These are phyloP conservation scores for Wallemia ichthyophaga DNA, from an alignment of 1,284 basidiomycete genomes.

Conservation along the genomic window DNA sequence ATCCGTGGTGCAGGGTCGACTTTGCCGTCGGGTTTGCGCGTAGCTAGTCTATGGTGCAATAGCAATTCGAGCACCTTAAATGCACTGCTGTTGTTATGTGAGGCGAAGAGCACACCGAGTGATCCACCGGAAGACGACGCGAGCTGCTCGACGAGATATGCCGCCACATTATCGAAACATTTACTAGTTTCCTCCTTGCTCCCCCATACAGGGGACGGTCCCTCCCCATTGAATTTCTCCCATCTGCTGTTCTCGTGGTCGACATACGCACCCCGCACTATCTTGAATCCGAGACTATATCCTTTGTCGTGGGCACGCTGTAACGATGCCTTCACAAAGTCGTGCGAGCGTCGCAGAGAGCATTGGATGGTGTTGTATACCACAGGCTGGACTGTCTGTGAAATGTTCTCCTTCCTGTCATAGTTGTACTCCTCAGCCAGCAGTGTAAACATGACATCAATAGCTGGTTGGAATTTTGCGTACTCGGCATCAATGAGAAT, in stretches of 20 bases:
- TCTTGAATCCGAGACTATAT: constrained; percentile 16
- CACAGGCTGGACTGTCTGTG: constrained; percentile 4
- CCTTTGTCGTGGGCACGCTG: constrained; percentile 9
- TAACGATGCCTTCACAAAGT: constrained; percentile 1
- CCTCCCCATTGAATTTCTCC: constrained; percentile 1
- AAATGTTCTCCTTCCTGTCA: not conserved
- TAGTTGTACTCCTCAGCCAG: constrained; percentile 10
- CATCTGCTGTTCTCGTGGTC: constrained; percentile 12
- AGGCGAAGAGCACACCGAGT: constrained; percentile 8
- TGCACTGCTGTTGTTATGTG: constrained; percentile 10
- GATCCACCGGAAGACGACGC: constrained; percentile 1
- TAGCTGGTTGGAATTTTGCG: constrained; percentile 10
- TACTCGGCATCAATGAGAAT: constrained; percentile 12
- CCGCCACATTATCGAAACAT: constrained; percentile 16
- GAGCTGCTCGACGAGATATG: constrained; percentile 12
- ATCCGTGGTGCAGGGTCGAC: constrained; percentile 7
- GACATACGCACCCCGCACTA: constrained; percentile 17
- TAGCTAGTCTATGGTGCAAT: constrained; percentile 5
- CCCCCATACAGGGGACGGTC: constrained; percentile 8
- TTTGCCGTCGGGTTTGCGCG: constrained; percentile 3
- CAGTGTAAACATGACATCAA: constrained; percentile 9
- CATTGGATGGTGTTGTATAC: constrained; percentile 11
- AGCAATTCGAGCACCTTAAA: constrained; percentile 6
- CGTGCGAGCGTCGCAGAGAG: constrained; percentile 2
- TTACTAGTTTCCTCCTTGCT: constrained; percentile 13